phyloP scores from a whole-genome alignment of 768 basidiomycete genomes.

The Rhodotorula toruloides region DNA sequence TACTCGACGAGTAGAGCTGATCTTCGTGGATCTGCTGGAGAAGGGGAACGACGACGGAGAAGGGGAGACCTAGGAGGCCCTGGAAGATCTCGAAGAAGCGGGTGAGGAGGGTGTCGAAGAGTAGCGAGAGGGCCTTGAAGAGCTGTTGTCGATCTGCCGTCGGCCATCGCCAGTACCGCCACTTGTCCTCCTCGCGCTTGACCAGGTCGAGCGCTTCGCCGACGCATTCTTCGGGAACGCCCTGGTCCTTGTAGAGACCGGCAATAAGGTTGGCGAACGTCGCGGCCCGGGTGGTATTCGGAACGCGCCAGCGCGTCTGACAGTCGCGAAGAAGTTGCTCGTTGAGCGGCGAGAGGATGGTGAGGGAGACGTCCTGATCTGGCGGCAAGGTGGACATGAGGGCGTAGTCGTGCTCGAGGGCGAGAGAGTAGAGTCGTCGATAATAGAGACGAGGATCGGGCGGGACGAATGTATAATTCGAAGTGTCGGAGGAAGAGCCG shows the following conservation, averaged over 20 bases:
- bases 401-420: conserved; percentile 77
- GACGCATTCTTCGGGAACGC: conserved; percentile 85
- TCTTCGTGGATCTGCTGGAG: conserved; percentile 30
- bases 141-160: conserved; percentile 54
- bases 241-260: conserved; percentile 77
- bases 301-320: conserved; percentile 82
- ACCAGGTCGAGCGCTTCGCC: conserved; percentile 78
- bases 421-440: conserved; percentile 72
- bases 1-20: conserved; percentile 30
- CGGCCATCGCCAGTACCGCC: conserved; percentile 70
- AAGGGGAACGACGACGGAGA: conserved; percentile 64
- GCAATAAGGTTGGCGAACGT: conserved; percentile 81
- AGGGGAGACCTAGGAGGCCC: conserved; percentile 65
- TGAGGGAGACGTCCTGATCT: conserved; percentile 88
- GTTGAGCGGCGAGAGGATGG: conserved; percentile 74
- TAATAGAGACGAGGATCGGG: conserved; percentile 81
- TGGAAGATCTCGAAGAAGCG: conserved; percentile 80
- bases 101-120: conserved; percentile 83
- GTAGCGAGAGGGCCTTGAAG: conserved; percentile 52
- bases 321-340: conserved; percentile 81
- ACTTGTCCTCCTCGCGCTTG: conserved; percentile 62
- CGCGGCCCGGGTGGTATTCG: conserved; percentile 66
- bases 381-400: conserved; percentile 86
- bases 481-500: not conserved
- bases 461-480: conserved; percentile 65